Conservation (phyloP, 2,329 filamentous ascomycete genomes). For the Aspergillus calidoustus region DNA sequence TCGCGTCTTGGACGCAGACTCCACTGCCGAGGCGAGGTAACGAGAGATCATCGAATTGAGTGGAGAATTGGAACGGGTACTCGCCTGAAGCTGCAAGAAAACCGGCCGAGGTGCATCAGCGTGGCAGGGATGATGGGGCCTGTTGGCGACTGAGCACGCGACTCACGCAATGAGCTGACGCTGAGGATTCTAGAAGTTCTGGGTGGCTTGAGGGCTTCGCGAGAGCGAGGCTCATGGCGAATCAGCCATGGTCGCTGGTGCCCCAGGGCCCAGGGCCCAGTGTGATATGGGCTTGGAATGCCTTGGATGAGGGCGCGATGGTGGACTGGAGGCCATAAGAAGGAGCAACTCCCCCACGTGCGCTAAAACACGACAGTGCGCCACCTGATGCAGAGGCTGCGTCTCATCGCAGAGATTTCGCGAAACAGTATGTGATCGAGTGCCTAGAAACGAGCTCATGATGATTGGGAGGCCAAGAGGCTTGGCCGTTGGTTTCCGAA, state of each 20-base stretch:
- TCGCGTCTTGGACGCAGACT: background rate
- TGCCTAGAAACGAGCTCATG: background rate
- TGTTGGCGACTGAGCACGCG: slow-evolving; percentile 4
- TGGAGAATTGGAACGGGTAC: background rate
- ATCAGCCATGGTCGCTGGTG: background rate
- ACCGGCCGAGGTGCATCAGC: slow-evolving; percentile 5
- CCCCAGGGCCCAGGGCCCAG: background rate
- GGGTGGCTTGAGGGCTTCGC: too few species aligned
- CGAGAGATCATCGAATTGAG: background rate
- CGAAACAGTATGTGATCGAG: background rate
- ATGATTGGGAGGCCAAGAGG: slow-evolving; percentile 1
- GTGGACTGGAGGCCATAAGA: background rate
- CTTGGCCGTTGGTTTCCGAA: background rate
- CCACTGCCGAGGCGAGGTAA: background rate
- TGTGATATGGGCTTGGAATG: background rate
- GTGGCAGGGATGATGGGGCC: background rate
- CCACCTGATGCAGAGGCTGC: background rate
- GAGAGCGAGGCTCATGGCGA: background rate
- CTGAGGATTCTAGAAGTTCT: slow-evolving; percentile 1
- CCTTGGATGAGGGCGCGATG: background rate
- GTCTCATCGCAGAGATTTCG: background rate
- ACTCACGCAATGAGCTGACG: background rate
- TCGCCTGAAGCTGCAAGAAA: slow-evolving; percentile 8
- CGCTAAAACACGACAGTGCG: background rate
- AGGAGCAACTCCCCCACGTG: slow-evolving; percentile 2